Conservation (phyloP, 1,284 basidiomycete genomes). For the Thecaphora thlaspeos region DNA sequence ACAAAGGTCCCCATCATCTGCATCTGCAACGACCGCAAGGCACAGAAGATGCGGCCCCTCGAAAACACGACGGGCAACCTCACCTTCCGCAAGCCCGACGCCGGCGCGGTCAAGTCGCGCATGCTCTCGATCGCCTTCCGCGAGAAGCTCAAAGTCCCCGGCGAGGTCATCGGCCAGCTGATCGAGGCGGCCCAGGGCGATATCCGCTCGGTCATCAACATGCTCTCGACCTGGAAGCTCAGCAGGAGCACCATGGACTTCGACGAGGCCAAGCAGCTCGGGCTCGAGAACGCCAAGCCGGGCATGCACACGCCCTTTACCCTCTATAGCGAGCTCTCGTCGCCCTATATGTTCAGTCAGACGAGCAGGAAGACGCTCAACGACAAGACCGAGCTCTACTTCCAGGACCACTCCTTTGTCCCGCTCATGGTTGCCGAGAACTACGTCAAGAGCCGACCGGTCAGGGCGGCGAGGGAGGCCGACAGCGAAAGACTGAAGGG, state of each 20-base stretch:
- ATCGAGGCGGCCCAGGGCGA: slow-evolving; percentile 85
- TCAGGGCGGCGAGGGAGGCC: slow-evolving; percentile 59
- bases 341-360: slow-evolving; percentile 82
- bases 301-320: slow-evolving; percentile 69
- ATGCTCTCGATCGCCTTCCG: slow-evolving; percentile 75
- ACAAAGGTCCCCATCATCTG: slow-evolving; percentile 96
- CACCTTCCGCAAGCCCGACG: slow-evolving; percentile 56
- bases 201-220: slow-evolving; percentile 93
- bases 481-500: slow-evolving; percentile 59
- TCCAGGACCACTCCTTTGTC: slow-evolving; percentile 90
- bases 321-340: slow-evolving; percentile 67
- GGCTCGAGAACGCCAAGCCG: slow-evolving; percentile 81
- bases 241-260: slow-evolving; percentile 45
- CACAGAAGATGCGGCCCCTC: slow-evolving; percentile 88
- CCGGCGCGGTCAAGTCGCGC: slow-evolving; percentile 25
- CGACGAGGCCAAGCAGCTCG: slow-evolving; percentile 74
- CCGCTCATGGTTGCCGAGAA: slow-evolving; percentile 79
- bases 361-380: slow-evolving; percentile 77
- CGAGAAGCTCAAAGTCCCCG: slow-evolving; percentile 78
- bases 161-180: slow-evolving; percentile 88
- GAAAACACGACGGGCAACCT: slow-evolving; percentile 72
- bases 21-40: slow-evolving; percentile 86
- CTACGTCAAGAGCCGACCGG: slow-evolving; percentile 65
- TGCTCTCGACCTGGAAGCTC: slow-evolving; percentile 88
- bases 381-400: slow-evolving; percentile 94